Conservation (phyloP, 495 filamentous ascomycete genomes). For the Aspergillus saccharolyticus region DNA sequence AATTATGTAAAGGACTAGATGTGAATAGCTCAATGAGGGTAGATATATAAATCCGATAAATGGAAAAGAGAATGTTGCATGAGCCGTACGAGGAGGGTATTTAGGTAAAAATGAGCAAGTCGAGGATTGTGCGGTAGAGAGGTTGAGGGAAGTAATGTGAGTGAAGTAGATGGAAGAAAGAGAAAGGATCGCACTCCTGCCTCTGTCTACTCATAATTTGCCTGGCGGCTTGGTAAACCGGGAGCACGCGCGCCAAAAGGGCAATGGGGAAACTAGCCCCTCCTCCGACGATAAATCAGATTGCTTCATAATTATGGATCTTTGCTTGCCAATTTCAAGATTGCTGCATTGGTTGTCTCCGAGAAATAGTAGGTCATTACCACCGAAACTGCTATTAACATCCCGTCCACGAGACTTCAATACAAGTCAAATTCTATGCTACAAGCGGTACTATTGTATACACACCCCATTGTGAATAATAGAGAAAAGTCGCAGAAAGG, state of each 20-base stretch:
- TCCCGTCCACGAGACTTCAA: conserved; percentile 7
- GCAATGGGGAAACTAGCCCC: background rate
- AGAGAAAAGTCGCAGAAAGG: conserved; percentile 2
- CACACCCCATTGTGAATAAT: conserved; percentile 14
- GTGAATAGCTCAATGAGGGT: too few species aligned
- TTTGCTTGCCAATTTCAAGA: background rate
- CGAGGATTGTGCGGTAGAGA: conserved; percentile 1
- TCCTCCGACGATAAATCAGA: background rate
- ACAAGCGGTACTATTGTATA: conserved; percentile 36
- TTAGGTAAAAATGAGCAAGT: background rate
- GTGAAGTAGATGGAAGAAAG: conserved; percentile 1
- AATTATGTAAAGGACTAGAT: too few species aligned
- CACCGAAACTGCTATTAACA: background rate
- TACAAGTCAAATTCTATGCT: conserved; percentile 32
- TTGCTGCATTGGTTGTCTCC: background rate
- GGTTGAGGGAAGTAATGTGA: background rate
- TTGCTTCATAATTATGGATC: background rate
- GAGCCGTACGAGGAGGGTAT: background rate
- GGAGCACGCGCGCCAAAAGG: conserved; percentile 3
- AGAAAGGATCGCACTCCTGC: background rate
- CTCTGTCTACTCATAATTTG: too few species aligned
- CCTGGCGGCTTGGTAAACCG: conserved; percentile 7
- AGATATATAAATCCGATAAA: conserved; percentile 8
- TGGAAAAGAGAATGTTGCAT: background rate
- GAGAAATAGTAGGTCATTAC: background rate